Percentiles rank a stretch among this genome's conserved stretches.
These are phyloP conservation scores for Adansonia digitata DNA, from an alignment of 345 rosid species.

Conservation along the genomic window DNA sequence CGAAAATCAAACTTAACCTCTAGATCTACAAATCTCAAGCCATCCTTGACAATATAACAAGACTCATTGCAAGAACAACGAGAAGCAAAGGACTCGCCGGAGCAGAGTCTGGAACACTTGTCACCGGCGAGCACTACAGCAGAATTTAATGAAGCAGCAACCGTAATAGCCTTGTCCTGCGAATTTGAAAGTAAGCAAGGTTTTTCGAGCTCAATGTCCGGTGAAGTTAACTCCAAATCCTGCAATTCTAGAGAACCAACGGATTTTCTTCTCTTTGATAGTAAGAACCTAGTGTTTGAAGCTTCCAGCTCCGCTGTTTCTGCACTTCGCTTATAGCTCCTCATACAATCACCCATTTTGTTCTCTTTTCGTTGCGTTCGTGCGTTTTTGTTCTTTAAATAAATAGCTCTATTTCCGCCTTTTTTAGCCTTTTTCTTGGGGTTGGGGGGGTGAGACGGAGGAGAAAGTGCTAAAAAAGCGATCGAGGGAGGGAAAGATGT, in stretches of 20 bases:
- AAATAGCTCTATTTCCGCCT: conserved; percentile 14
- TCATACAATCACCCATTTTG: conserved; percentile 32
- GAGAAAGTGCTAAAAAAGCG: conserved; percentile 12
- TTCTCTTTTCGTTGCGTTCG: neutral
- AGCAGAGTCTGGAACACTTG: conserved; percentile 18
- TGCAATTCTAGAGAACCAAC: neutral
- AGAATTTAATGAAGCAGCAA: conserved; percentile 22
- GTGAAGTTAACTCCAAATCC: conserved; percentile 15
- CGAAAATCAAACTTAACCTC: conserved; percentile 33
- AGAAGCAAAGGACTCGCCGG: conserved; percentile 14
- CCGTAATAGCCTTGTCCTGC: neutral
- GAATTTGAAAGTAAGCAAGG: neutral
- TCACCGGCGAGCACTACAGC: conserved; percentile 16
- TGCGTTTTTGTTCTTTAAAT: neutral
- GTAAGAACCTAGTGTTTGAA: conserved; percentile 25
- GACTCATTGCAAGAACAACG: conserved; percentile 35
- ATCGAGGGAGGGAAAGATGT: neutral
- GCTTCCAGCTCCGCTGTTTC: conserved; percentile 24
- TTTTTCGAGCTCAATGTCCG: conserved; percentile 6
- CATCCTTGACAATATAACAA: conserved; percentile 29
- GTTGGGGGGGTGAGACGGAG: neutral
- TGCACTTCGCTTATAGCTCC: conserved; percentile 2
- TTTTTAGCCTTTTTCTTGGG: conserved; percentile 5
- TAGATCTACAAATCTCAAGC: conserved; percentile 38
- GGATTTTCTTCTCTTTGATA: conserved; percentile 28